These are phyloP conservation scores for Chaetomiaceae sp. DNA, from an alignment of 2,329 filamentous ascomycete species.

Conservation along the genomic window DNA sequence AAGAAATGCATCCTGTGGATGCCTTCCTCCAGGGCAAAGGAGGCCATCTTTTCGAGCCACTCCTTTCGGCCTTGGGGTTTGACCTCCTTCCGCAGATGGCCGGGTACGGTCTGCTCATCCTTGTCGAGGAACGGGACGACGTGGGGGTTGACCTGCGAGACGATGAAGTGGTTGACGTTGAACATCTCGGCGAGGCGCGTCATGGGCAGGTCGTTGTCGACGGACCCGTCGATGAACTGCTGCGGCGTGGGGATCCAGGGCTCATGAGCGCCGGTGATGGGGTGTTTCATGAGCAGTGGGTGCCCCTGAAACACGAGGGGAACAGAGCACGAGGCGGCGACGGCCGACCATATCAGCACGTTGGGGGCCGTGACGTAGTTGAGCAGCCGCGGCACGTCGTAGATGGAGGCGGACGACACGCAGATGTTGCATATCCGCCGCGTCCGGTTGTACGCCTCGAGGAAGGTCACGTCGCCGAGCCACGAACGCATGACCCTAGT, in stretches of 20 bases:
- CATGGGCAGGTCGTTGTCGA: slow-evolving; percentile 92
- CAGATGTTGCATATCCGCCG: slow-evolving; percentile 89
- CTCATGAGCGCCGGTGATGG: slow-evolving; percentile 67
- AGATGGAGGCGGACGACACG: slow-evolving; percentile 81
- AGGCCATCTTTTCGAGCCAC: slow-evolving; percentile 64
- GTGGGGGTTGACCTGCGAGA: slow-evolving; percentile 94
- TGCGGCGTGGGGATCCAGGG: slow-evolving; percentile 85
- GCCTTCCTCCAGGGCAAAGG: slow-evolving; percentile 72
- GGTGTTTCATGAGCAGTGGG: slow-evolving; percentile 78
- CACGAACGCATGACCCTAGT: slow-evolving; percentile 74
- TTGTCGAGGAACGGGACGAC: slow-evolving; percentile 79
- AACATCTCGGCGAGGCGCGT: slow-evolving; percentile 89
- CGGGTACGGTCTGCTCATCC: slow-evolving; percentile 53
- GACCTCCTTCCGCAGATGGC: slow-evolving; percentile 13
- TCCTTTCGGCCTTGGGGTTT: slow-evolving; percentile 14
- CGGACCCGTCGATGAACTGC: slow-evolving; percentile 89
- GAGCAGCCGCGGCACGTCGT: slow-evolving; percentile 79
- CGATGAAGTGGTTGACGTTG: slow-evolving; percentile 97
- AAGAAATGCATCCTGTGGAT: slow-evolving; percentile 77
- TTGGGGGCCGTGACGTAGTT: slow-evolving; percentile 94
- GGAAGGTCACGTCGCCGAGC: slow-evolving; percentile 87
- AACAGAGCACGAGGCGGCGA: slow-evolving; percentile 92
- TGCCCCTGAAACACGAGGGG: slow-evolving; percentile 80
- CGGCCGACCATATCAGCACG: slow-evolving; percentile 93
- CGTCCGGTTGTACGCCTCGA: slow-evolving; percentile 93